Base-by-base conservation (phyloP, 768 basidiomycete genomes). In the Russula olivacea region DNA sequence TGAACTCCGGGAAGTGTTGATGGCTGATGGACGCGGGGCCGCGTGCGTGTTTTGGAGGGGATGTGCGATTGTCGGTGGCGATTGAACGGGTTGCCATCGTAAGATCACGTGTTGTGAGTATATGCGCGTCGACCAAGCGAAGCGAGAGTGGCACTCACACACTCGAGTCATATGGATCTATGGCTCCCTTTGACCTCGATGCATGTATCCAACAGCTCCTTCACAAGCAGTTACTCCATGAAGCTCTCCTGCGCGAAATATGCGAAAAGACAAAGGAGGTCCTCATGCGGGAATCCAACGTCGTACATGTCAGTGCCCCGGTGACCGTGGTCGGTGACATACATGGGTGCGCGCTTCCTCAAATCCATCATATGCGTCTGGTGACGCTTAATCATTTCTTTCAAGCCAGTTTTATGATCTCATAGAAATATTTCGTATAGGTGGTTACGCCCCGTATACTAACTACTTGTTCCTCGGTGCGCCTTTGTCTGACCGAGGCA, bases 201-300 rank as follows among this genome's bases (percentile, higher is more conserved):
- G 92, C 91, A 65, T 98, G 94, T 75, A 98, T 98, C 71, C 79
- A 89, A 70, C 91, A 94, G 71, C 80, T 96, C 59, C 83, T 93
- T 38, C 82, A 87, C 57, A 97, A 97, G 78, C 94, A 97, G 68
- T 85, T 99, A 15, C 80, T 99, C 5, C 95, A 95, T 69, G 96
- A 98, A 76, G 89, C 93, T 2, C 81, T 98, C 30, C 75, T 99
- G 49, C 88, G 94, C 55, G 96, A 99, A 80, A 98, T 99, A 83
- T 98, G 97, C 80, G 96, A 97, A 72, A 98, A 98, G 78, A 97
- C 96, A 17, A 99, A 98, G 73, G 97, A 99, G 73, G 93, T 99
- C 0, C 86, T 99, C 61, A 98, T 98, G 97, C 81, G 93, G 65
- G 97, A 99, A 78, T 93, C 91, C 63, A 99, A 99, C 71, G 97